Evolutionary conservation across 768 basidiomycete genomes (phyloP).

Genomic region (Termitomyces sp.): DNA sequence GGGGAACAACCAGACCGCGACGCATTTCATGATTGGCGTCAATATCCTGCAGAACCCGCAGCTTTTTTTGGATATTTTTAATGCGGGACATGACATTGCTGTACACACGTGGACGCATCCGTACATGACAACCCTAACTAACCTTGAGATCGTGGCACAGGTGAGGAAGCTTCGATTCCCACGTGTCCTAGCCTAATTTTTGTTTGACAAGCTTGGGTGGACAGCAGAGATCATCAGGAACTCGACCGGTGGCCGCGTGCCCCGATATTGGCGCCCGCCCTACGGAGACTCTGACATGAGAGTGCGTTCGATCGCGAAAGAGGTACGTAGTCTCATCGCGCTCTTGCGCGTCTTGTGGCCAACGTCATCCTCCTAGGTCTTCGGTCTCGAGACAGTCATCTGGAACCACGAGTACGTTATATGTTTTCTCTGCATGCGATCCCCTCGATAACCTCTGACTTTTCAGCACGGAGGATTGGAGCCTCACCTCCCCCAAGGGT

Average conservation of each 20-base stretch:
- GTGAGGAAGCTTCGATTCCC: slow-evolving; percentile 17
- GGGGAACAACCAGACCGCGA: slow-evolving; percentile 61
- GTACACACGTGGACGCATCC: slow-evolving; percentile 71
- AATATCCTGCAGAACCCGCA: slow-evolving; percentile 61
- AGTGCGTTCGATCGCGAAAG: slow-evolving; percentile 78
- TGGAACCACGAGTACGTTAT: slow-evolving; percentile 83
- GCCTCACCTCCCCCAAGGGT: slow-evolving; percentile 31
- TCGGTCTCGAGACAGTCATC: slow-evolving; percentile 77
- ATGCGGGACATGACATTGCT: slow-evolving; percentile 39
- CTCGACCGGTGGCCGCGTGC: slow-evolving; percentile 68
- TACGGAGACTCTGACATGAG: slow-evolving; percentile 83
- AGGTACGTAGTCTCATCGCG: slow-evolving; percentile 42
- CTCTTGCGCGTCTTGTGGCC: neutral
- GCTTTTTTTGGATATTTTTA: slow-evolving; percentile 50
- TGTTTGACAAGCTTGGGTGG: slow-evolving; percentile 61
- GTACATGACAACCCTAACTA: slow-evolving; percentile 74
- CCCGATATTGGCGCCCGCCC: slow-evolving; percentile 82
- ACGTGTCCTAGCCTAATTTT: neutral
- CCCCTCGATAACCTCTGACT: neutral
- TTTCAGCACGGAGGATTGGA: slow-evolving; percentile 73
- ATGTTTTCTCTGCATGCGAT: neutral
- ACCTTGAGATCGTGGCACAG: slow-evolving; percentile 65
- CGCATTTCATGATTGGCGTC: slow-evolving; percentile 87
- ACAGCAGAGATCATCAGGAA: slow-evolving; percentile 75
- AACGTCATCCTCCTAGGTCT: slow-evolving; percentile 31